A percentile compares a stretch with the other conserved stretches of the same genome.
Evolutionary conservation across 495 filamentous ascomycete genomes (phyloP).

Genomic region (Trichoderma parareesei): DNA sequence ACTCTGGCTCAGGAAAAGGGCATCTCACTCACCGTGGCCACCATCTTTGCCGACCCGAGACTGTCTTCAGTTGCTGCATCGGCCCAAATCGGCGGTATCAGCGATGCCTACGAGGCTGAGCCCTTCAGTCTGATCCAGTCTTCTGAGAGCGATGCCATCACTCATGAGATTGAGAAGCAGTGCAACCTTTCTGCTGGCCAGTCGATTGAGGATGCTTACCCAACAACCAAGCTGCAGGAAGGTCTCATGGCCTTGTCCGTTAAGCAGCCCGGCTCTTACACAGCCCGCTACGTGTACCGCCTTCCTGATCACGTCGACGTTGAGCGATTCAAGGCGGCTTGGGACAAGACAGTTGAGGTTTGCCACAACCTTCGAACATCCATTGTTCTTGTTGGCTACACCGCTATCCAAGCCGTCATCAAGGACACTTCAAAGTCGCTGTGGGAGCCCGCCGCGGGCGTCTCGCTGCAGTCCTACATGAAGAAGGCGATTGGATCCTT

Average conservation of each 20-base stretch:
- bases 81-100: not conserved
- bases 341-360: constrained; percentile 43
- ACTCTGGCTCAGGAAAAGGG: constrained; percentile 32
- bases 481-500: not conserved
- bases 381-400: constrained; percentile 34
- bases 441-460: constrained; percentile 13
- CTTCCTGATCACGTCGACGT: constrained; percentile 26
- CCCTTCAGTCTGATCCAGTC: not conserved
- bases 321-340: constrained; percentile 37
- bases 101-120: not conserved
- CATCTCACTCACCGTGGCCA: constrained; percentile 26
- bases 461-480: not conserved
- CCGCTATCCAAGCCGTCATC: constrained; percentile 21
- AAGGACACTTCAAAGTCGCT: constrained; percentile 8
- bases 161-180: not conserved
- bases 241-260: constrained; percentile 21
- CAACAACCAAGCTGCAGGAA: constrained; percentile 54
- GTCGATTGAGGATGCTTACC: constrained; percentile 36
- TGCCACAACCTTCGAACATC: constrained; percentile 60
- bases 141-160: not conserved
- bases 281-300: constrained; percentile 28
- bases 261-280: constrained; percentile 30
- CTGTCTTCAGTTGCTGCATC: not conserved
- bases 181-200: not conserved
- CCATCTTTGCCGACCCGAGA: constrained; percentile 13